These are phyloP conservation scores for Rhynchospora breviuscula DNA, from an alignment of 176 grass and related monocot species.

Conservation along the genomic window DNA sequence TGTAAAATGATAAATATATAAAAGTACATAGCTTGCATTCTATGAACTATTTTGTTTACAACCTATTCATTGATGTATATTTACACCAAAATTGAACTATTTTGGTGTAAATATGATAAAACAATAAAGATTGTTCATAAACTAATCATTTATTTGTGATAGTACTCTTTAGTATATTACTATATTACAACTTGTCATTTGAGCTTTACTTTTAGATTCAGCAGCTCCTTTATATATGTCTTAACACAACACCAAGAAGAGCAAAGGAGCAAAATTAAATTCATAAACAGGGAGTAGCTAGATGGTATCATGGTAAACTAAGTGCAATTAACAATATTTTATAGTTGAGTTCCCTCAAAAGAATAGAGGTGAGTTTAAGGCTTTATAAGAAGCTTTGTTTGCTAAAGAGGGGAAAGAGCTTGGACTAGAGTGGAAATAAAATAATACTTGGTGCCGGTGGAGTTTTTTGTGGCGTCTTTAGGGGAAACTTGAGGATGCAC, in stretches of 20 bases:
- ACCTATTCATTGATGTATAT: not conserved
- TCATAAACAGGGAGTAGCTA: not conserved
- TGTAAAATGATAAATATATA: not conserved
- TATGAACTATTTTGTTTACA: not conserved
- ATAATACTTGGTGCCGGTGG: constrained; percentile 22
- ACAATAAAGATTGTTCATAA: not conserved
- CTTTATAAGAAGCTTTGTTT: constrained; percentile 25
- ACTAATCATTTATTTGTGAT: not conserved
- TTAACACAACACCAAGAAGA: not conserved
- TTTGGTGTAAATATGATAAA: too few species aligned
- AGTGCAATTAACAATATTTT: not conserved
- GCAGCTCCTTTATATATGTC: not conserved
- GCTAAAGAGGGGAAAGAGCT: constrained; percentile 18
- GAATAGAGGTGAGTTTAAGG: constrained; percentile 16
- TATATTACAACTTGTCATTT: not conserved
- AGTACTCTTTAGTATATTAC: not conserved
- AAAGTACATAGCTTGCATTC: not conserved
- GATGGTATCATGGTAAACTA: not conserved
- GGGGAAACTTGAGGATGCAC: constrained; percentile 9
- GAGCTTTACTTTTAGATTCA: not conserved
- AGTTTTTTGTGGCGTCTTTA: constrained; percentile 27
- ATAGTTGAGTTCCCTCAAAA: not conserved
- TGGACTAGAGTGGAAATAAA: constrained; percentile 21
- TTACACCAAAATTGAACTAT: too few species aligned
- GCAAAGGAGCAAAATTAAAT: not conserved